A percentile compares a stretch with the other conserved stretches of the same genome.
phyloP scores from a whole-genome alignment of 1,284 basidiomycete genomes.

The Ustilago xerochloae region DNA sequence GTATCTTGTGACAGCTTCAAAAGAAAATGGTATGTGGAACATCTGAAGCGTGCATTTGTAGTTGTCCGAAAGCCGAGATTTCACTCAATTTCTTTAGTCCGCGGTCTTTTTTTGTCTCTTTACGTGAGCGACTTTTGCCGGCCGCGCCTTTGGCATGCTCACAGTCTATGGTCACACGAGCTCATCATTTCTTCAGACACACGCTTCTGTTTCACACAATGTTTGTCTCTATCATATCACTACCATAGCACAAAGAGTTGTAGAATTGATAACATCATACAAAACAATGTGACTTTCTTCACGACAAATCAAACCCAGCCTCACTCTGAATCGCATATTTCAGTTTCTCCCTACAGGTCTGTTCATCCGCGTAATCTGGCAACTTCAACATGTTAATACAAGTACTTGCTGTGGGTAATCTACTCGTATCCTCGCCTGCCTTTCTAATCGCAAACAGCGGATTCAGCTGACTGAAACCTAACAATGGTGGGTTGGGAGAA shows the following conservation, averaged over 20 bases:
- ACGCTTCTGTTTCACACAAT: too few species aligned
- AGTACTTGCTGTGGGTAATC: slow-evolving; percentile 66
- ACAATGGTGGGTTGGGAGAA: slow-evolving; percentile 65
- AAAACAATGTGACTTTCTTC: not conserved
- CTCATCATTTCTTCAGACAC: too few species aligned
- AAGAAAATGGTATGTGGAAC: not conserved
- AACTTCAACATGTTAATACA: slow-evolving; percentile 67
- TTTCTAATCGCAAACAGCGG: slow-evolving; percentile 63
- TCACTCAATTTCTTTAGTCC: too few species aligned
- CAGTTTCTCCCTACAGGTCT: slow-evolving; percentile 61
- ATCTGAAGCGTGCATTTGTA: not conserved
- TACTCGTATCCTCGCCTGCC: slow-evolving; percentile 55
- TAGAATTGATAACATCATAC: not conserved
- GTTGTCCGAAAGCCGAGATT: slow-evolving; percentile 1
- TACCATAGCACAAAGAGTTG: not conserved
- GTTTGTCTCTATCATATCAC: not conserved
- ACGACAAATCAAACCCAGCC: slow-evolving; percentile 66
- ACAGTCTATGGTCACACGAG: not conserved
- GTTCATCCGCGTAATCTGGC: slow-evolving; percentile 55
- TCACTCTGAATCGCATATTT: slow-evolving; percentile 61
- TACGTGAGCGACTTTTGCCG: slow-evolving; percentile 3
- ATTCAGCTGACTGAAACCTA: slow-evolving; percentile 64
- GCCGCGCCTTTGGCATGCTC: not conserved
- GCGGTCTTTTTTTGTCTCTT: not conserved
- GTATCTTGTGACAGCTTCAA: not conserved